Evolutionary conservation across 2,329 filamentous ascomycete species (phyloP).

Genomic region (Lachnum nothofagi): DNA sequence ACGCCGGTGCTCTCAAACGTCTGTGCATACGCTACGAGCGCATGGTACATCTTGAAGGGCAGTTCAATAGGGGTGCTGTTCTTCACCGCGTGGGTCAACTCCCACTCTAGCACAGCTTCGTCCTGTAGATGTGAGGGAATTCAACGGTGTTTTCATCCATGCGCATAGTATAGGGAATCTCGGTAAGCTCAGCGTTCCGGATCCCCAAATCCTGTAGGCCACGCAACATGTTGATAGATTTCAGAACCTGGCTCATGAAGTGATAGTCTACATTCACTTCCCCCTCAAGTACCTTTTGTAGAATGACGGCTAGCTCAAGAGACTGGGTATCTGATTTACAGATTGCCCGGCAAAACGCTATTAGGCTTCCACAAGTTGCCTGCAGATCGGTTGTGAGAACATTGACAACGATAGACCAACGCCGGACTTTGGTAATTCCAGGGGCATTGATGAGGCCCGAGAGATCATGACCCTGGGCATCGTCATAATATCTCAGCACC

Average conservation of each 20-base stretch:
- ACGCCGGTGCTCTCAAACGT: not conserved
- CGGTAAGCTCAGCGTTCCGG: not conserved
- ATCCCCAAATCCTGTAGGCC: not conserved
- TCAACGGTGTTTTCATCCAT: not conserved
- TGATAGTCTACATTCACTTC: not conserved
- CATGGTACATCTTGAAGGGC: not conserved
- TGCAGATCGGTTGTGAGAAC: not conserved
- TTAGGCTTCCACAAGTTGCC: not conserved
- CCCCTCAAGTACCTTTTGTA: not conserved
- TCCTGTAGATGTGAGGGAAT: not conserved
- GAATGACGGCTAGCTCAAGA: not conserved
- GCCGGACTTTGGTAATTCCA: not conserved
- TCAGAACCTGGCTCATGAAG: not conserved
- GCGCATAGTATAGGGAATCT: not conserved
- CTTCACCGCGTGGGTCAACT: too few species aligned
- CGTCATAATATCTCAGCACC: not conserved
- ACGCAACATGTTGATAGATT: not conserved
- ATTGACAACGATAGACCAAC: not conserved
- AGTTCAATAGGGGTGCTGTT: not conserved
- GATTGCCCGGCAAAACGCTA: not conserved
- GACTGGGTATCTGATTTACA: not conserved
- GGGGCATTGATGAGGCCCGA: not conserved
- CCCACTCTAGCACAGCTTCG: not conserved
- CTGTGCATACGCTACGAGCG: not conserved
- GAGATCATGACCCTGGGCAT: not conserved